A percentile compares a stretch with the other conserved stretches of the same genome.
These are phyloP conservation scores for Annulohypoxylon stygium DNA, from an alignment of 495 filamentous ascomycete species.

Conservation along the genomic window DNA sequence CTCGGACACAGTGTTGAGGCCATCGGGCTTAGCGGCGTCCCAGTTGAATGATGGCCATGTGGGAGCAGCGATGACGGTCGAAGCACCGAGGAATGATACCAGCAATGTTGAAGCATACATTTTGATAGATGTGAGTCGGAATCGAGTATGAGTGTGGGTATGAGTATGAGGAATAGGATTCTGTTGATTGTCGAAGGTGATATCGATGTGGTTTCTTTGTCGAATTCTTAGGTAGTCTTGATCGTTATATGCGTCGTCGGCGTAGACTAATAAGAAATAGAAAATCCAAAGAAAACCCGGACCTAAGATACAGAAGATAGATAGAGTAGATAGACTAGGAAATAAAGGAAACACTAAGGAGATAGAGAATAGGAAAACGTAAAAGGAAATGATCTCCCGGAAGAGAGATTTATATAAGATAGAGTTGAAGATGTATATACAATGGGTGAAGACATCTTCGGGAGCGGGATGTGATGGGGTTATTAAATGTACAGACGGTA, in stretches of 20 bases:
- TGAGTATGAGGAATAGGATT: conserved; percentile 29
- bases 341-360: conserved; percentile 43
- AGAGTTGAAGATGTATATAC: conserved; percentile 48
- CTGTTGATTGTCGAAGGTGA: conserved; percentile 19
- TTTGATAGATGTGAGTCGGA: conserved; percentile 40
- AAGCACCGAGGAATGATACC: conserved; percentile 60
- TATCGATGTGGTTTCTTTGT: conserved; percentile 40
- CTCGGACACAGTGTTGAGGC: conserved; percentile 59
- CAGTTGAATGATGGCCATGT: conserved; percentile 56
- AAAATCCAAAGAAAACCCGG: conserved; percentile 48
- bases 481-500: conserved; percentile 43
- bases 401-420: conserved; percentile 45
- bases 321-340: conserved; percentile 47
- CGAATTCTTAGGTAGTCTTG: conserved; percentile 38
- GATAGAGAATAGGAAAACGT: conserved; percentile 52
- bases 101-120: conserved; percentile 64
- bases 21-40: conserved; percentile 52
- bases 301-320: conserved; percentile 44
- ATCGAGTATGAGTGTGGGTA: neutral
- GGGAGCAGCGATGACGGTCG: conserved; percentile 62
- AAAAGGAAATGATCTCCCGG: conserved; percentile 51
- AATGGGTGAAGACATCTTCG: conserved; percentile 35
- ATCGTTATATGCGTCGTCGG: conserved; percentile 42
- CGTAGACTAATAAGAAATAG: conserved; percentile 46
- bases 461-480: conserved; percentile 40